phyloP scores from a whole-genome alignment of 23 red algal genomes.

The Gracilaria gracilis region DNA sequence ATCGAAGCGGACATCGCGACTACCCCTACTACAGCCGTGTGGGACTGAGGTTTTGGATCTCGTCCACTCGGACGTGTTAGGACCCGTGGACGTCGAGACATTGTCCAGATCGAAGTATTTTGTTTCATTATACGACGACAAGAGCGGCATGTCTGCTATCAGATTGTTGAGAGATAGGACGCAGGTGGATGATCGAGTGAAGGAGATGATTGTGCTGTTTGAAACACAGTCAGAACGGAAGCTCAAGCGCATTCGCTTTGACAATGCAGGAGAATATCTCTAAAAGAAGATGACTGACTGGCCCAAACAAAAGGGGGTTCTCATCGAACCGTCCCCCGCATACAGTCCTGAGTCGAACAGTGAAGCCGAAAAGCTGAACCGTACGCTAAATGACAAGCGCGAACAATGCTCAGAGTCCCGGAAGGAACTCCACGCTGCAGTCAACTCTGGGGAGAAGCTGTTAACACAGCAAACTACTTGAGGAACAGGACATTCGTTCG shows the following conservation, averaged over 20 bases:
- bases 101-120: background rate
- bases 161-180: too few relatives aligned
- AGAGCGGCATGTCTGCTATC: too few relatives aligned
- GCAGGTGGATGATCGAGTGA: too few relatives aligned
- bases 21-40: background rate
- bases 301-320: background rate
- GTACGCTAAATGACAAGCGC: background rate
- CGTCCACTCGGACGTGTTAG: background rate
- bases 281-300: background rate
- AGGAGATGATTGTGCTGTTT: too few relatives aligned
- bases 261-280: background rate
- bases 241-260: background rate
- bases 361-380: slow-evolving; percentile 2
- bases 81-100: background rate
- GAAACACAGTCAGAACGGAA: background rate
- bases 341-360: slow-evolving; percentile 29
- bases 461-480: background rate
- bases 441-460: background rate
- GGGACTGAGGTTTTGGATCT: background rate
- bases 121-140: too few relatives aligned
- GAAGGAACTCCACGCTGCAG: too few relatives aligned
- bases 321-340: too few relatives aligned
- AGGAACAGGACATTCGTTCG: background rate
- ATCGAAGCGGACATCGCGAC: background rate
- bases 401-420: background rate